Conservation (phyloP, 148 eudicot species). For the Rheum nobile region DNA sequence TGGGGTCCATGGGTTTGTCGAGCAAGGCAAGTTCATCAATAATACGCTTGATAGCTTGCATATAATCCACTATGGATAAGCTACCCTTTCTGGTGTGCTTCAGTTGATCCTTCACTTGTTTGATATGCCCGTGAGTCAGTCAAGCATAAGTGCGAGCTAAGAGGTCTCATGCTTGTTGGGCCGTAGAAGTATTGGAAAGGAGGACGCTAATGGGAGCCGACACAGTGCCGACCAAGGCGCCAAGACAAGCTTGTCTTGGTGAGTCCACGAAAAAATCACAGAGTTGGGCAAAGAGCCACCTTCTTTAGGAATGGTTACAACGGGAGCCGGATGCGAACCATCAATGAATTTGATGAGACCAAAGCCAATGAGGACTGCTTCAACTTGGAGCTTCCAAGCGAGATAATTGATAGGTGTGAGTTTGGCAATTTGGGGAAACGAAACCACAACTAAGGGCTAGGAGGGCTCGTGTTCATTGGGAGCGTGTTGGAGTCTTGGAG, state of each 20-base stretch:
- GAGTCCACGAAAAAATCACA: not conserved
- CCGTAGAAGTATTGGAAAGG: not conserved
- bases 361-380: not conserved
- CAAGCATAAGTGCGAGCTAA: not conserved
- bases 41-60: not conserved
- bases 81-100: not conserved
- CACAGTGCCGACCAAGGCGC: not conserved
- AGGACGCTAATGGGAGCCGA: not conserved
- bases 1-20: not conserved
- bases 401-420: not conserved
- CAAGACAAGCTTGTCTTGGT: not conserved
- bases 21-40: not conserved
- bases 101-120: not conserved
- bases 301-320: not conserved
- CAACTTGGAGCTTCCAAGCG: not conserved
- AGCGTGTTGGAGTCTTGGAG: not conserved
- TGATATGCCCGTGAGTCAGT: not conserved
- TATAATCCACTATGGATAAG: not conserved
- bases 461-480: not conserved
- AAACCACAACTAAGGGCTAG: not conserved
- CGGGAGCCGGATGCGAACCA: not conserved
- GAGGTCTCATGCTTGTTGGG: not conserved
- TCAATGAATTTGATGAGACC: not conserved
- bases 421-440: not conserved
- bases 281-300: not conserved